Base-by-base conservation (phyloP, 768 basidiomycete genomes). In the Amanita pseudoporphyria region DNA sequence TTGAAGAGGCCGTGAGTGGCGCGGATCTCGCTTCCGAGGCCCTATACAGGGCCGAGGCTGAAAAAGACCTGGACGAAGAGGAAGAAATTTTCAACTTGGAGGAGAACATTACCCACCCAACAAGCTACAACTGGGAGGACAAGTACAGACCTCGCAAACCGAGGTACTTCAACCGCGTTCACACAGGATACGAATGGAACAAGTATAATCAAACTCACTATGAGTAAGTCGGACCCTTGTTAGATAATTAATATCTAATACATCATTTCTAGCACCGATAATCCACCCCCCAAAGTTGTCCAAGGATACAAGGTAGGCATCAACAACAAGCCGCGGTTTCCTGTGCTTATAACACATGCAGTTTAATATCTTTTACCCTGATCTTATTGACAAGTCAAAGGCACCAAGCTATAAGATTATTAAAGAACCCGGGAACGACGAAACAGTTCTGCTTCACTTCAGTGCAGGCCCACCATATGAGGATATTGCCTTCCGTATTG, bases 161-260 rank as follows among this genome's bases (percentile, higher is more conserved):
- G 39, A 76, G 94, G 54, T 99, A 97, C 72, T 97, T 98, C 72
- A 99, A 99, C 62, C 84, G 96, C 51, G 96, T 98, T 21, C 93
- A 98, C 61, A 99, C 96, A 26, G 96, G 96, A 22, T 99, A 95
- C 62, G 96, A 99, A 64, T 99, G 96, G 96, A 98, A 95, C 73
- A 98, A 97, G 72, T 99, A 98, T 67, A 98, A 98, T 65, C 95
- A 98, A 65, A 98, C 96, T 3, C 96, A 98, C 69, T 99, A 98
- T 66, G 96, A 97, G 91, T 95, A 71, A 55, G 88, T 76, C 18
- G 49, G 41, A n/a, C 52, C 12, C 26, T 26, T 18, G 39, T 16
- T 10, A 39, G 43, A 35, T 52, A 5, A 45, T 45, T 31, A 39
- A 35, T 58, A 19, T n/a, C 47, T 52, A 38, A 54, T 52, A 64